phyloP scores from a whole-genome alignment of 805 yeast species.

The Metschnikowia shivogae region DNA sequence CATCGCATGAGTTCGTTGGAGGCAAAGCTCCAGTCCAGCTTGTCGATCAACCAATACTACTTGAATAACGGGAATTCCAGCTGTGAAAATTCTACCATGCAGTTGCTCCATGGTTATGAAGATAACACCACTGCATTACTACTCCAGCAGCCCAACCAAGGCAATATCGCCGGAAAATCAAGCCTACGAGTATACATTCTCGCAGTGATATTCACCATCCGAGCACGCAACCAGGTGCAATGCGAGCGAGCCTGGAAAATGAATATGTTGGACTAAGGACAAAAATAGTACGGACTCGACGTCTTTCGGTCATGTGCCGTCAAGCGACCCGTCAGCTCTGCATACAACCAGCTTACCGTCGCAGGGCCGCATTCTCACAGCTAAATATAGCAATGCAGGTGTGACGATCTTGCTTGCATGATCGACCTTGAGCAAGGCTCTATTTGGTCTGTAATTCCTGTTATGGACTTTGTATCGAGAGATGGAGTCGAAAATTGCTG shows the following conservation, averaged over 20 bases:
- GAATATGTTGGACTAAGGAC: not conserved
- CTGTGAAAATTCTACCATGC: conserved; percentile 10
- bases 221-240: conserved; percentile 8
- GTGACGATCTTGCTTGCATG: conserved; percentile 2
- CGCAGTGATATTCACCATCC: conserved; percentile 13
- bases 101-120: conserved; percentile 5
- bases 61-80: not conserved
- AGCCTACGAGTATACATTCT: conserved; percentile 13
- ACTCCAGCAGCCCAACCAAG: not conserved
- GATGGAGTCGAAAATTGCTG: too few species aligned
- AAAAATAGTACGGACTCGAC: not conserved
- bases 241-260: not conserved
- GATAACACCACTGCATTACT: conserved; percentile 1
- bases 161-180: not conserved
- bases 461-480: too few species aligned
- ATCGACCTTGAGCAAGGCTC: not conserved
- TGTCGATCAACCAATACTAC: conserved; percentile 7
- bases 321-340: too few species aligned
- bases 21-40: conserved; percentile 9
- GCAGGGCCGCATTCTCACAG: not conserved
- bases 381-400: conserved; percentile 1
- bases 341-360: not conserved
- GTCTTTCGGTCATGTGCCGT: too few species aligned
- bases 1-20: conserved; percentile 8
- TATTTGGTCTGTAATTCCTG: too few species aligned